Conservation (phyloP, 1,284 basidiomycete species). For the Cutaneotrichosporon arboriforme region DNA sequence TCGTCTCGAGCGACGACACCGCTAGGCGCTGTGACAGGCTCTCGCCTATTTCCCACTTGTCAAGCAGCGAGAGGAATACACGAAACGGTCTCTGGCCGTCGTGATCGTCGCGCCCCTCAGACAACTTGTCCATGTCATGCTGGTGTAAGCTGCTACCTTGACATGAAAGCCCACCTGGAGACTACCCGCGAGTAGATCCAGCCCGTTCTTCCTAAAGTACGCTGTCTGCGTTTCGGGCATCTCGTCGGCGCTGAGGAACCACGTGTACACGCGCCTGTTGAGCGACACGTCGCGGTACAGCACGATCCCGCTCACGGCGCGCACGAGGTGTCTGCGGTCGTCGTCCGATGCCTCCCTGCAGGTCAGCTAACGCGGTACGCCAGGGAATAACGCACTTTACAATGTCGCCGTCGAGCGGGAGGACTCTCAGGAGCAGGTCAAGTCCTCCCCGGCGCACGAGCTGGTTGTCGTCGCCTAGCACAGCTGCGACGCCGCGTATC, state of each 20-base stretch:
- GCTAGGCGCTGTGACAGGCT: constrained; percentile 71
- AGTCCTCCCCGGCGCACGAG: constrained; percentile 75
- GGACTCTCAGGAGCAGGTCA: constrained; percentile 69
- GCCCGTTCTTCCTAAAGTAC: constrained; percentile 63
- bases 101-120: constrained; percentile 62
- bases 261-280: constrained; percentile 85
- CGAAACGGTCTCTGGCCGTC: constrained; percentile 80
- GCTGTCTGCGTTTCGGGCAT: constrained; percentile 63
- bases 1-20: constrained; percentile 57
- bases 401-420: constrained; percentile 66
- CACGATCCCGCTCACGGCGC: constrained; percentile 72
- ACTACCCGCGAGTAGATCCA: constrained; percentile 63
- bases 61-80: constrained; percentile 87
- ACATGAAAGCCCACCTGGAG: constrained; percentile 55
- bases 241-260: constrained; percentile 82
- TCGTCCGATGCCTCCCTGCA: constrained; percentile 51
- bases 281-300: constrained; percentile 87
- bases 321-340: constrained; percentile 70
- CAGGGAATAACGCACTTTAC: constrained; percentile 51
- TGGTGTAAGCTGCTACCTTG: constrained; percentile 29
- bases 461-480: constrained; percentile 82
- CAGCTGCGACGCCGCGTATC: constrained; percentile 82
- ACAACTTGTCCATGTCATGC: constrained; percentile 61
- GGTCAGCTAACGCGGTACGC: constrained; percentile 3
- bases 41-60: constrained; percentile 94